A percentile compares a stretch with the other conserved stretches of the same genome.
phyloP scores from a whole-genome alignment of 106 monocot species.

The Dendrobium nobile region DNA sequence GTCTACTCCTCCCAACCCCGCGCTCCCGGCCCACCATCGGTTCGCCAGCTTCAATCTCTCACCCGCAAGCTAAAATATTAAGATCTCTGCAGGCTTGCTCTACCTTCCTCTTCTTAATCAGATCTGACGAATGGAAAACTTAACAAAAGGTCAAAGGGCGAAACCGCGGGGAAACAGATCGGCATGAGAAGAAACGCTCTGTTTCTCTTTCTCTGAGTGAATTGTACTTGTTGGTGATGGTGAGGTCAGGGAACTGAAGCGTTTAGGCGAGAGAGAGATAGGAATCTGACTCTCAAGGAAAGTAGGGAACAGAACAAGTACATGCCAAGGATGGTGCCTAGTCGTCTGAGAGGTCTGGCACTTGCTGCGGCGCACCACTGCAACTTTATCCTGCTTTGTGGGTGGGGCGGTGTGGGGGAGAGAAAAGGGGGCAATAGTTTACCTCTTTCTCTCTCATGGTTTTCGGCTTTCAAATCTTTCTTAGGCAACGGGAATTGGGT shows the following conservation, averaged over 20 bases:
- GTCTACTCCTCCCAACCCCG: constrained; percentile 22
- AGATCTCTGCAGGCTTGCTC: no score
- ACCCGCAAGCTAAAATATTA: no score
- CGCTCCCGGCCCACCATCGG: constrained; percentile 53
- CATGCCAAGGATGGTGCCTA: neutral
- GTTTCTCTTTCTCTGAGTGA: neutral
- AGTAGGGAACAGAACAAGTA: constrained; percentile 3
- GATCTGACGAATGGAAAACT: no score
- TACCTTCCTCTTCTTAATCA: no score
- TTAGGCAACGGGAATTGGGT: no score
- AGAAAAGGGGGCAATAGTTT: neutral
- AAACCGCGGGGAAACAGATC: neutral
- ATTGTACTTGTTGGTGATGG: neutral
- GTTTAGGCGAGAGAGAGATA: neutral
- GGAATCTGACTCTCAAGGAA: neutral
- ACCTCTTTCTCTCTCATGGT: neutral
- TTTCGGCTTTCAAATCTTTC: neutral
- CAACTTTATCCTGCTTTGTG: neutral
- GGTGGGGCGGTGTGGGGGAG: neutral
- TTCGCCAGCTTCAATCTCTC: constrained; percentile 27
- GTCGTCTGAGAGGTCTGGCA: neutral
- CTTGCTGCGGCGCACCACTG: neutral
- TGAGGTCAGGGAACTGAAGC: neutral
- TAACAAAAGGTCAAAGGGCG: no score
- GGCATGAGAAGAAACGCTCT: neutral